Conservation (phyloP, 805 yeast species). For the Kazachstania africana region DNA sequence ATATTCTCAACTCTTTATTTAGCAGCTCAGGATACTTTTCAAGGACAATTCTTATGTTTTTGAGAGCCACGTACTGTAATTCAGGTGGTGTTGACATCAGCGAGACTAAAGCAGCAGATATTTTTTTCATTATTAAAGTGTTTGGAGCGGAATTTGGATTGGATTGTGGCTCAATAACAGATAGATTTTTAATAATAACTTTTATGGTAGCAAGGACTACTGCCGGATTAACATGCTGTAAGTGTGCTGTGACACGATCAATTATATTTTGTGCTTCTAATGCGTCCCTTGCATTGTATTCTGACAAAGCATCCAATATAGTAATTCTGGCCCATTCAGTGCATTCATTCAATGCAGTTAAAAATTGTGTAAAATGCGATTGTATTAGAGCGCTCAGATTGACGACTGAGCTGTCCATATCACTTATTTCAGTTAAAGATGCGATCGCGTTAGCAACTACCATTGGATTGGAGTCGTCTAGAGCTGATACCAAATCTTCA, state of each 20-base stretch:
- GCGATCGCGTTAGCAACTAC: conserved; percentile 91
- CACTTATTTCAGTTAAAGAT: conserved; percentile 74
- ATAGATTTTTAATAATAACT: conserved; percentile 61
- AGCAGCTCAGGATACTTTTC: conserved; percentile 79
- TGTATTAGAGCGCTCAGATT: conserved; percentile 30
- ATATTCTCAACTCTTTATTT: conserved; percentile 71
- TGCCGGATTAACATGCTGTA: conserved; percentile 94
- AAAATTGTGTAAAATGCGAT: conserved; percentile 43
- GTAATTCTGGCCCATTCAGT: conserved; percentile 98
- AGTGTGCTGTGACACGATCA: conserved; percentile 85
- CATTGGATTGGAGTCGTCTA: conserved; percentile 89
- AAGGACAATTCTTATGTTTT: conserved; percentile 78
- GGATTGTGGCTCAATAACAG: conserved; percentile 30
- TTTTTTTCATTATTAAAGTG: conserved; percentile 43
- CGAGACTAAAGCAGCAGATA: conserved; percentile 80
- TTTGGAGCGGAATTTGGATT: conserved; percentile 14
- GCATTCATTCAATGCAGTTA: conserved; percentile 86
- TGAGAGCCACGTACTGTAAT: conserved; percentile 85
- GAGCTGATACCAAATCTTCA: conserved; percentile 48
- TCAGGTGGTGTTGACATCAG: conserved; percentile 83
- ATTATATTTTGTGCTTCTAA: conserved; percentile 74
- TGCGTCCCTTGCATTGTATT: conserved; percentile 43
- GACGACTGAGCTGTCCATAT: conserved; percentile 43
- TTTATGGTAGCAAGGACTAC: conserved; percentile 82
- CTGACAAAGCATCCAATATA: conserved; percentile 69